Base-by-base conservation (phyloP, 1,284 basidiomycete genomes). In the Ustilago tritici region DNA sequence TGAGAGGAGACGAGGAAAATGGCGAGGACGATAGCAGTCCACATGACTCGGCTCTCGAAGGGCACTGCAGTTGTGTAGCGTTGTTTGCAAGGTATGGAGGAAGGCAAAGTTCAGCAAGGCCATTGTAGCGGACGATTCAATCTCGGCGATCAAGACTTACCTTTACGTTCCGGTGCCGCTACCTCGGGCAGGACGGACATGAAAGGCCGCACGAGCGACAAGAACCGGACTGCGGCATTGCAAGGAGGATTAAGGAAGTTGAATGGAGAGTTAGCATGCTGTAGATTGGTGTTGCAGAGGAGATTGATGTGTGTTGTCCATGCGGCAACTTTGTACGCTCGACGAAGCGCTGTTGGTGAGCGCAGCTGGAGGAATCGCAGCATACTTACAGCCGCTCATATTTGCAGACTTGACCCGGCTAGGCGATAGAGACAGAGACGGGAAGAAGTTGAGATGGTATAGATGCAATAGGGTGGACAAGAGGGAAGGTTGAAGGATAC, bases 161-260 rank as follows among this genome's bases (percentile, higher is more conserved):
- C 81, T 73, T 85, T 85, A 56, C 84, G 82, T 78, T 85, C 84
- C 38, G 84, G 84, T 40, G 84, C 80, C 55, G 84, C 47, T n/a
- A 85, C 84, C 76, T 85, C 84, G 54, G 84, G 84, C 63, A 85
- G 73, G 74, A 85, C 78, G 65, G 82, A 81, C 80, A 85, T 83
- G 73, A 85, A 85, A 19, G 84, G 84, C 66, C 84, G 81, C 78
- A 85, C 84, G 59, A 85, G 84, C 80, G 82, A 82, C 77, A 85
- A 66, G 64, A 85, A 81, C 58, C 84, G 82, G 83, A 85, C 81
- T 83, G 70, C 19, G 28, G 41, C 36, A 56, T 56, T 19, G 28
- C 12, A 38, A 36, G 12, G 35, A 9, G 34, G 31, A 35, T 31
- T 17, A 43, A 28, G 40, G 41, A n/a, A 34, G 14, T 23, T 5